Base-by-base conservation (phyloP, 2,329 filamentous ascomycete species). In the Elsinoe batatas region DNA sequence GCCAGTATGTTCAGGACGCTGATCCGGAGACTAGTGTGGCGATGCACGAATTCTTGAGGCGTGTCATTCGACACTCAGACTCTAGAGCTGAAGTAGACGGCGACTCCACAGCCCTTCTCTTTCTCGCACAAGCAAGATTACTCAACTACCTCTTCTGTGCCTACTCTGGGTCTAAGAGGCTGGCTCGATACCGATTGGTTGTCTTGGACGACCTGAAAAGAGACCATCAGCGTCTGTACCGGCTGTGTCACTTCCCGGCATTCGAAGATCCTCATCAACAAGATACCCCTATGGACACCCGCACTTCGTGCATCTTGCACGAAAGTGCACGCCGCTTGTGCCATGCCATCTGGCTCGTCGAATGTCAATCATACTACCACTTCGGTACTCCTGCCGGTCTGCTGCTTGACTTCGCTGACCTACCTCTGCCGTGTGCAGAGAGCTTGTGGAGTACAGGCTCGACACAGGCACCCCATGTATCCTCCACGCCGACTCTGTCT, bases 401-500 rank as follows among this genome's bases (percentile, higher is more conserved):
- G 12, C 26, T 38, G 6, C 53, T 63, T 2, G 26, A 36, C 13
- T 56, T 61, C 18, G 54, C 53, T 10, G 35, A 11, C 3, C 20
- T 63, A 3, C 57, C 61, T 20, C 47, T 64, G 10, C 62, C 62
- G 11, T 61, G 61, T 38, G 53, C 58, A 7, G 64, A 65, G 33
- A 50, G 53, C 8, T 36, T 61, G 2, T 66, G 64, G 64, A 38
- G 46, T 13, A 2, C 7, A 30, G 60, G 59, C 18, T 18, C 36
- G 13, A 59, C 46, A 40, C 49, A 15, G 20, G 18, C 5, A 15
- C 40, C 12, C 33, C 53, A n/a, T 30, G 26, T 30, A 15, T 18
- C 36, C 32, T n/a, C 35, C 53, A 56, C 18, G 12, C 59, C 60
- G 12, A 72, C 71, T n/a, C 66, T 76, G 4, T 68, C 68, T 40